Base-by-base conservation (phyloP, 495 filamentous ascomycete species). In the Thermothielavioides terrestris region DNA sequence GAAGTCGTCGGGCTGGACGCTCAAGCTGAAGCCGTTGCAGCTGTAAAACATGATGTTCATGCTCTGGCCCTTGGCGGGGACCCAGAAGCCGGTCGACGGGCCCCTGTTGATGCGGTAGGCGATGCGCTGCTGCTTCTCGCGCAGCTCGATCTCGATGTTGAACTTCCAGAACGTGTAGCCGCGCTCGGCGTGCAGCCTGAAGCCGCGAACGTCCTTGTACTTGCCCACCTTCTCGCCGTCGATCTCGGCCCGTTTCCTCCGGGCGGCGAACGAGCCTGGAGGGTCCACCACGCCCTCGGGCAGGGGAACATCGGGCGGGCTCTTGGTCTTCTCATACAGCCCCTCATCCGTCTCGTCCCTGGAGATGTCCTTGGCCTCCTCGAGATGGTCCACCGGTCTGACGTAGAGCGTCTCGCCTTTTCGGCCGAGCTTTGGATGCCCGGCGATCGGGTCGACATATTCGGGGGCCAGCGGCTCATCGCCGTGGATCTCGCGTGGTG, bases 31-130 rank as follows among this genome's bases (percentile, higher is more conserved):
- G 34, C 94, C 92, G 65, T 98, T 98, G 74, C 94, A 94, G 62
- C 83, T 91, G 73, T 97, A 79, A 69, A 94, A 97, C 89, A 96
- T 94, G 57, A 94, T 87, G 68, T 97, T 95, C 94, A 98, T 97
- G 7, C 85, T 77, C 67, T 95, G 78, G 20, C 82, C 85, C 42
- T 73, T 76, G 43, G 85, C 86, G 9, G 92, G 92, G 1, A 98
- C 88, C 92, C 92, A 98, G 67, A 98, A 98, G 9, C 82, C 85
- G 22, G 90, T 78, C 12, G 89, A 82, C 6, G 91, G 89, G 4
- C 89, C 92, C 52, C 81, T 77, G 63, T 98, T 98, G 68, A 98
- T 94, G 41, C 92, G 83, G 61, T 98, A 98, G 0, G 90, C 94
- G 57, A 98, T 85, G 38, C 89, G 84, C 49, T 86, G 77, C 60